A percentile compares a stretch with the other conserved stretches of the same genome.
Conservation (phyloP, 2,329 filamentous ascomycete genomes). For the Lizonia empirigonia region DNA sequence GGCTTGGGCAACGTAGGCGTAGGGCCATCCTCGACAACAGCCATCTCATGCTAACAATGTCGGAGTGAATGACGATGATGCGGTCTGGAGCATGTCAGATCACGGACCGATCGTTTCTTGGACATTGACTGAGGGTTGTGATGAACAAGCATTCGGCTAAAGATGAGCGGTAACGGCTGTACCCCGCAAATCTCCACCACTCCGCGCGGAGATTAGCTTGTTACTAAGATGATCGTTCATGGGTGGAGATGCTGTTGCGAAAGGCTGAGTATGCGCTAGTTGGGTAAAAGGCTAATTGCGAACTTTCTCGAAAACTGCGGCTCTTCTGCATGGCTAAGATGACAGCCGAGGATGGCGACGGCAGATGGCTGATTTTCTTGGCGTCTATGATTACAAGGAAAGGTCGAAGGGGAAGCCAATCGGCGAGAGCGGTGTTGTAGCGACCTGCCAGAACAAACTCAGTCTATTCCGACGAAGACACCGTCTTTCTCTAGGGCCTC, state of each 20-base stretch:
- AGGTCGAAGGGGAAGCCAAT: not conserved
- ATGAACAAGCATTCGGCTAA: constrained; percentile 4
- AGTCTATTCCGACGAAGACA: constrained; percentile 34
- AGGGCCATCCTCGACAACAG: too few species aligned
- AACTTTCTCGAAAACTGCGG: constrained; percentile 3
- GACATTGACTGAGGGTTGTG: not conserved
- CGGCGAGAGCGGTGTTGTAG: not conserved
- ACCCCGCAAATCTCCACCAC: constrained; percentile 13
- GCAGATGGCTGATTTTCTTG: constrained; percentile 1
- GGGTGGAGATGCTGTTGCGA: not conserved
- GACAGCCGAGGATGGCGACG: not conserved
- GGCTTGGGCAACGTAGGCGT: not conserved
- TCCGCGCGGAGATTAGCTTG: constrained; percentile 13
- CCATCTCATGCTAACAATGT: too few species aligned
- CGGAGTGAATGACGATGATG: too few species aligned
- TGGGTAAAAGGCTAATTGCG: constrained; percentile 17
- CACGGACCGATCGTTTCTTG: not conserved
- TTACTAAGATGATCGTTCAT: not conserved
- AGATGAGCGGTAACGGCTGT: not conserved
- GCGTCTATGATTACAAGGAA: constrained; percentile 2
- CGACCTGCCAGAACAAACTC: constrained; percentile 10
- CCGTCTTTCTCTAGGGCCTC: constrained; percentile 39
- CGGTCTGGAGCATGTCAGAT: not conserved
- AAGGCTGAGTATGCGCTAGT: not conserved
- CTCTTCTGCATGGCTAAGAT: constrained; percentile 13